Evolutionary conservation across 2,329 filamentous ascomycete species (phyloP).

Genomic region (Rutstroemia sp.): DNA sequence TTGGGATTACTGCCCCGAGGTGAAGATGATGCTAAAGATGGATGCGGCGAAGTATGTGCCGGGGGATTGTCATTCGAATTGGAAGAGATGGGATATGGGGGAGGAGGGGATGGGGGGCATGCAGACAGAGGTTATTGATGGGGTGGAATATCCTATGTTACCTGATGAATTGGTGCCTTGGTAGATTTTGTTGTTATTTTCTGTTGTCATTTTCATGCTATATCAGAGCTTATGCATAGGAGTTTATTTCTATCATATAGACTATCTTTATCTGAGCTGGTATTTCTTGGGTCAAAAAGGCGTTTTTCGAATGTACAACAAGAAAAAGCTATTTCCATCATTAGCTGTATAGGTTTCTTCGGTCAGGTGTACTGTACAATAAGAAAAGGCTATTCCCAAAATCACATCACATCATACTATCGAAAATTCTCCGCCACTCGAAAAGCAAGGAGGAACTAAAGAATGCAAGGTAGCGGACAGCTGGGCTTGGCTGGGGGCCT

Average conservation of each 20-base stretch:
- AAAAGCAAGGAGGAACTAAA: no score
- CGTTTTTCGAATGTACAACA: no score
- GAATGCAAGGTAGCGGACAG: no score
- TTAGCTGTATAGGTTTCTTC: no score
- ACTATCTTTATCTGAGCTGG: background rate
- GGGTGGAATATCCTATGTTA: conserved; percentile 27
- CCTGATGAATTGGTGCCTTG: conserved; percentile 25
- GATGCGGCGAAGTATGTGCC: conserved; percentile 44
- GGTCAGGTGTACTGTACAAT: no score
- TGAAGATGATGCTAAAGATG: conserved; percentile 51
- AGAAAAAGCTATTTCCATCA: no score
- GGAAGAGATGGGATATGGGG: conserved; percentile 34
- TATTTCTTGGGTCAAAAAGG: no score
- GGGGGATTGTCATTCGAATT: conserved; percentile 37
- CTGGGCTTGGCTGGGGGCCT: no score
- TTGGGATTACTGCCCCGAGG: conserved; percentile 50
- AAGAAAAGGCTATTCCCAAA: no score
- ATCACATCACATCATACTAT: no score
- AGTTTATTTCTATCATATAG: background rate
- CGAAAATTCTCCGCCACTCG: no score
- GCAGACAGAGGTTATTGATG: conserved; percentile 25
- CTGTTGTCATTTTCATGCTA: background rate
- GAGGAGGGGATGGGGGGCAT: conserved; percentile 15
- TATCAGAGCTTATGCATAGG: background rate
- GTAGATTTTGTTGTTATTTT: conserved; percentile 10